Base-by-base conservation (phyloP, 768 basidiomycete genomes). In the Daedalea quercina region DNA sequence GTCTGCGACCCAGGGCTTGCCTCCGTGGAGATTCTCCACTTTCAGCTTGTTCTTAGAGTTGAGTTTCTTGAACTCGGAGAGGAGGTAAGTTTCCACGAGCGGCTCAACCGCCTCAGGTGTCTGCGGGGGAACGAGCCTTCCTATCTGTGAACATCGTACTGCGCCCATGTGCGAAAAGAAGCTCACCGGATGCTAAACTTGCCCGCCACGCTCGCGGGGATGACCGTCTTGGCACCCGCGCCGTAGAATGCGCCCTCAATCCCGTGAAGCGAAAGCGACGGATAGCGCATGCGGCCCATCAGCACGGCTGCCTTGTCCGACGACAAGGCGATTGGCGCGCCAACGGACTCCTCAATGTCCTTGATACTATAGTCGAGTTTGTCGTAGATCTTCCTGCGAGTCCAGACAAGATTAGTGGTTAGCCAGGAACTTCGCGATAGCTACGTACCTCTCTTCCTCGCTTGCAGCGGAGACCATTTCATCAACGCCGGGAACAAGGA, bases 241-340 rank as follows among this genome's bases (percentile, higher is more conserved):
- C 81, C 83, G 51, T 80, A 90, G 74, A 94, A 96, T 1, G 94
- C 95, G 46, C 94, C 94, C 69, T 96, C 90, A 61, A 98, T 94
- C 11, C 95, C 95, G 66, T 98, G 94, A 23, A 98, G 71, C 2
- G 91, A 94, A 56, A 98, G 77, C 53, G 85, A 87, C 1, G 94
- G 90, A 60, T 80, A 74, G 31, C 93, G 82, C 94, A 97, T 97
- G 60, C 92, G 83, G 35, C 89, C 91, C 94, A 95, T 98, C 35
- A 98, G 73, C 20, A 87, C 80, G 9, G 72, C 67, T 26, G 83
- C 83, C 67, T 93, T 94, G 67, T 94, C 85, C 3, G 79, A 71
- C 1, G 83, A 85, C 22, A 96, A 65, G 1, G 87, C 83, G 59
- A 91, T 83, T 58, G 77, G 63, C 9, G 75, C 88, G n/a, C 93